Evolutionary conservation across 768 basidiomycete genomes (phyloP), one percentile per base, ranked within the genome.

Genomic region (Macrolepiota fuliginosa): DNA sequence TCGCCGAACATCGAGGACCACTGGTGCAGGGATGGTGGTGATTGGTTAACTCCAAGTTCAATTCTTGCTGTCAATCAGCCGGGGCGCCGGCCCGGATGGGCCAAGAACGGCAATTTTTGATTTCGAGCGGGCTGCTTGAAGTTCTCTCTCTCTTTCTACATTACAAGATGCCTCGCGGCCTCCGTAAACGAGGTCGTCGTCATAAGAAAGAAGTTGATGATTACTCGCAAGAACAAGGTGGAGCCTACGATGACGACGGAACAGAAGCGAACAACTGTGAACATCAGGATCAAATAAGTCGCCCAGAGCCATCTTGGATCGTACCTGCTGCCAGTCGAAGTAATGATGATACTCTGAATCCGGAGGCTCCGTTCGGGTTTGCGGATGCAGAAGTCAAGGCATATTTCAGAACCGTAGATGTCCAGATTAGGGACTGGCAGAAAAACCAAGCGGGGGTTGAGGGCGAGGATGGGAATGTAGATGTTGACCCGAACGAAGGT

Each of bases 351-450:
- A 58, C 74, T 56, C 13, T 29, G 4, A 79, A 87, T 68, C 70
- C 73, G 15, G 91, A 92, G 62, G 90, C 91, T 47, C 94, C 95
- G 1, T 97, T 95, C 71, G 96, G 94, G 61, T 90, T 87, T 63
- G 86, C 96, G 7, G 94, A 96, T 65, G 83, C 84, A 19, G 95
- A 96, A 69, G 79, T 96, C 32, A 96, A 96, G 72, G 92, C 94
- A 1, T 98, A 98, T 74, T 96, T 97, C 68, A 78, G 90, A 49
- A 92, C 87, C 1, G 93, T 96, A 11, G 93, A 97, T 64, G 79
- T 88, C 35, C 92, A 95, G 70, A 87, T 97, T 42, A 87, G 86
- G 52, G 87, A 90, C 65, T 98, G 95, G 92, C 91, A 93, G 68
- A 85, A 86, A 56, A 76, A 73, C 13, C 75, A 70, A 4, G 75